Evolutionary conservation across 176 grass and related monocot species (phyloP).

Genomic region (Puccinellia tenuiflora): DNA sequence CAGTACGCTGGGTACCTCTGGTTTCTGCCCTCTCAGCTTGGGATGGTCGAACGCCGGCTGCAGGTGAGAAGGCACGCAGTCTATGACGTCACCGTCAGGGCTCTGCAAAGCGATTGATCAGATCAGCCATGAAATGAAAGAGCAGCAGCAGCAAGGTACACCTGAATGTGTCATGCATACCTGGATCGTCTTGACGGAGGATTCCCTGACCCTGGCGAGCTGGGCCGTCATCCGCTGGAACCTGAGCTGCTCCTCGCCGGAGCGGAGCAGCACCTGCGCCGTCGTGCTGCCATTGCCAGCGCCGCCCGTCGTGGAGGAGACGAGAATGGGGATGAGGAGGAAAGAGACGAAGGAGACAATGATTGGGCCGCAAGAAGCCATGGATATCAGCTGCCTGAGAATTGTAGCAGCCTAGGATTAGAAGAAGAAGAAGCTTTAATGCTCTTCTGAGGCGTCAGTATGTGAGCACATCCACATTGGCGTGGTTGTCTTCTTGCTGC

Average conservation of each 20-base stretch:
- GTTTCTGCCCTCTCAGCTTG: conserved; percentile 53
- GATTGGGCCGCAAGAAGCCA: conserved; percentile 25
- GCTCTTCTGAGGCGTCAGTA: conserved; percentile 14
- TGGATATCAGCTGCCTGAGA: neutral
- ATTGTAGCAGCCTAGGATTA: conserved; percentile 25
- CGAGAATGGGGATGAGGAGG: neutral
- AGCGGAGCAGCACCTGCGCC: neutral
- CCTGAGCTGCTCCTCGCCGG: conserved; percentile 3
- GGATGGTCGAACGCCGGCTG: conserved; percentile 78
- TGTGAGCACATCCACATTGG: neutral
- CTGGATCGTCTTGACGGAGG: conserved; percentile 62
- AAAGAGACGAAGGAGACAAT: conserved; percentile 31
- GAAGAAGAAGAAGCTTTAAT: neutral
- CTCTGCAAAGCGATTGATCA: conserved; percentile 29
- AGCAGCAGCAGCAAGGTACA: neutral
- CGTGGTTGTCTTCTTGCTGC: conserved; percentile 30
- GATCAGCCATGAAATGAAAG: neutral
- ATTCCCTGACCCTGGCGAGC: conserved; percentile 45
- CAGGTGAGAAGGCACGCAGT: conserved; percentile 72
- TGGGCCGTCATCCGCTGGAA: conserved; percentile 29
- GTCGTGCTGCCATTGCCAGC: conserved; percentile 17
- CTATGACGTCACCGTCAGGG: conserved; percentile 74
- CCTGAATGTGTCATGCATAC: neutral
- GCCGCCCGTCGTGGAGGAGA: neutral
- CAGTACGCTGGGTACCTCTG: conserved; percentile 35